A percentile compares a stretch with the other conserved stretches of the same genome.
These are phyloP conservation scores for Ammopiptanthus mongolicus DNA, from an alignment of 306 rosid species.

Conservation along the genomic window DNA sequence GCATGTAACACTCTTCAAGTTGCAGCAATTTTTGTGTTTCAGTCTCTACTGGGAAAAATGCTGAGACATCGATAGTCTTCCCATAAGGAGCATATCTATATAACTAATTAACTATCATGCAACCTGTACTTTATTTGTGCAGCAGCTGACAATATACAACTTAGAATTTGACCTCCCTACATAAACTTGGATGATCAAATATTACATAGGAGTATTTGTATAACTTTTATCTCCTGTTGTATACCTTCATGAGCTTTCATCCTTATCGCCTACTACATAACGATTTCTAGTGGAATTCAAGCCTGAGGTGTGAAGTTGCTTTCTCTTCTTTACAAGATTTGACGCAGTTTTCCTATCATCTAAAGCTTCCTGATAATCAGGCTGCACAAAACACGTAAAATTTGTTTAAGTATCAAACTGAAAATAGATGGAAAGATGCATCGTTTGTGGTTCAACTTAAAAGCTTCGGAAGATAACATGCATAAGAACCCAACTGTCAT, in stretches of 20 bases:
- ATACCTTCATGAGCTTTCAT: conserved; percentile 23
- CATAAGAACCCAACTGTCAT: background rate
- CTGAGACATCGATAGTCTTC: too few species aligned
- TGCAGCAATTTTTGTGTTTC: too few species aligned
- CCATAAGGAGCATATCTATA: background rate
- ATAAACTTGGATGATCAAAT: background rate
- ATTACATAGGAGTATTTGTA: background rate
- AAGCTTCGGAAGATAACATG: background rate
- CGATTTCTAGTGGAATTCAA: conserved; percentile 32
- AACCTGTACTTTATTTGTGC: background rate
- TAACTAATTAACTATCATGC: background rate
- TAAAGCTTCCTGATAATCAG: conserved; percentile 30
- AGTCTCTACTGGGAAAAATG: too few species aligned
- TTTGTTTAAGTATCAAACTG: background rate
- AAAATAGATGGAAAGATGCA: background rate
- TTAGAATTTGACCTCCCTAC: background rate
- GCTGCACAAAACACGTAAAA: conserved; percentile 32
- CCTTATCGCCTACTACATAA: conserved; percentile 37
- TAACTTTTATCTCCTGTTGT: background rate
- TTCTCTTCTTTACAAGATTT: conserved; percentile 67
- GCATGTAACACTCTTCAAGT: background rate
- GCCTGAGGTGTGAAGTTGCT: conserved; percentile 62
- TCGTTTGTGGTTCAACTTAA: background rate
- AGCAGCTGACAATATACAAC: background rate
- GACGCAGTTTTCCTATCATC: conserved; percentile 57